A percentile compares a stretch with the other conserved stretches of the same genome.
Conservation (phyloP, 345 rosid genomes). For the Lepidium africanum region DNA sequence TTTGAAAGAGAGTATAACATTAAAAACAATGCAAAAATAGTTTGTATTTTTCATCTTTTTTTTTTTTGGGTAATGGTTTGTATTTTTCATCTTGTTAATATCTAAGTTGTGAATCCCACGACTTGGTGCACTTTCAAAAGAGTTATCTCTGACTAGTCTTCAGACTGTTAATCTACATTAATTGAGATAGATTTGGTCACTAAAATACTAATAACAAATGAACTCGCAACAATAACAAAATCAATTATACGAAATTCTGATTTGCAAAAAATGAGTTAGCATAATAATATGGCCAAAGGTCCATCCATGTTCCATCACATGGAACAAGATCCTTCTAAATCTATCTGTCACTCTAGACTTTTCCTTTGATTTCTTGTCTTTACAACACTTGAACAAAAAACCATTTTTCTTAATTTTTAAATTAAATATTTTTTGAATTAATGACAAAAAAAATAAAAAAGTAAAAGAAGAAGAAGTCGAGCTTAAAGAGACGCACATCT, state of each 20-base stretch:
- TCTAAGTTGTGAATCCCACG: no score
- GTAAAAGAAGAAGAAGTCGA: constrained; percentile 20
- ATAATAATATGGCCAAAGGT: constrained; percentile 3
- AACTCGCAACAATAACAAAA: not conserved
- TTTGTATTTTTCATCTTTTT: no score
- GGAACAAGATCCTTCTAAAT: constrained; percentile 18
- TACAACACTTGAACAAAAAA: not conserved
- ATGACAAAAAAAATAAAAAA: not conserved
- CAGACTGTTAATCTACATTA: no score
- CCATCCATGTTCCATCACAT: constrained; percentile 23
- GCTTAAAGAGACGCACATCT: constrained; percentile 24
- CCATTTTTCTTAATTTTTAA: not conserved
- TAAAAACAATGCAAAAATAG: no score
- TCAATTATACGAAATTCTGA: not conserved
- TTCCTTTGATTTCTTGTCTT: constrained; percentile 6
- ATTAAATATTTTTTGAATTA: not conserved
- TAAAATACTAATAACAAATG: no score
- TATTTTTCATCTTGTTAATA: no score
- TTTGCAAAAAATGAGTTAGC: not conserved
- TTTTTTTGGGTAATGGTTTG: no score
- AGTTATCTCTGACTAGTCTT: no score
- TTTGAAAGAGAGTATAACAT: no score
- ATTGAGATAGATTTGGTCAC: no score
- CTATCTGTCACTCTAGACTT: constrained; percentile 27
- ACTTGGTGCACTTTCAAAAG: no score